Evolutionary conservation across 305 asterid species (phyloP).

Genomic region (Salvia sclarea): DNA sequence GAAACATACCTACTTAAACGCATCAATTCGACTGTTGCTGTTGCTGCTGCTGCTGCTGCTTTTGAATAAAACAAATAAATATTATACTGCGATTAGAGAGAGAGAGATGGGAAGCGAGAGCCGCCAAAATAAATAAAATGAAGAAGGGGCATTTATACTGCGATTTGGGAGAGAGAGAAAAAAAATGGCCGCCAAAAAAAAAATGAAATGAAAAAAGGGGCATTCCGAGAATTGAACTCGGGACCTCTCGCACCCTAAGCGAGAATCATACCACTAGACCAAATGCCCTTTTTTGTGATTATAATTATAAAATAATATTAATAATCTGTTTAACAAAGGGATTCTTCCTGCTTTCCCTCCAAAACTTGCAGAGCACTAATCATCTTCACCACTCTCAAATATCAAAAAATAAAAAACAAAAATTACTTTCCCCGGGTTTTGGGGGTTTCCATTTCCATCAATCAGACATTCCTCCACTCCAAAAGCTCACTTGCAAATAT

Average conservation of each 20-base stretch:
- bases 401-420: no score
- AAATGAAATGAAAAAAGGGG: constrained; percentile 40
- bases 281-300: constrained; percentile 1
- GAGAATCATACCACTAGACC: constrained; percentile 29
- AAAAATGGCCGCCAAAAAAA: no score
- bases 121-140: no score
- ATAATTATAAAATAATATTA: no score
- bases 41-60: no score
- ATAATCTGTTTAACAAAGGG: not conserved
- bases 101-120: no score
- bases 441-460: constrained; percentile 22
- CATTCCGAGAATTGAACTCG: constrained; percentile 95
- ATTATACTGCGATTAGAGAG: no score
- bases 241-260: constrained; percentile 60
- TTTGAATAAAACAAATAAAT: no score
- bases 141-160: no score
- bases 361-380: constrained; percentile 30
- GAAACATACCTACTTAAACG: no score
- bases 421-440: constrained; percentile 15
- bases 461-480: constrained; percentile 15
- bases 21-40: no score
- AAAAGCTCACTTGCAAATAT: not conserved
- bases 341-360: constrained; percentile 39
- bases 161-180: no score
- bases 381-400: not conserved